phyloP scores from a whole-genome alignment of 805 yeast species.

The Yamadazyma insecticola region DNA sequence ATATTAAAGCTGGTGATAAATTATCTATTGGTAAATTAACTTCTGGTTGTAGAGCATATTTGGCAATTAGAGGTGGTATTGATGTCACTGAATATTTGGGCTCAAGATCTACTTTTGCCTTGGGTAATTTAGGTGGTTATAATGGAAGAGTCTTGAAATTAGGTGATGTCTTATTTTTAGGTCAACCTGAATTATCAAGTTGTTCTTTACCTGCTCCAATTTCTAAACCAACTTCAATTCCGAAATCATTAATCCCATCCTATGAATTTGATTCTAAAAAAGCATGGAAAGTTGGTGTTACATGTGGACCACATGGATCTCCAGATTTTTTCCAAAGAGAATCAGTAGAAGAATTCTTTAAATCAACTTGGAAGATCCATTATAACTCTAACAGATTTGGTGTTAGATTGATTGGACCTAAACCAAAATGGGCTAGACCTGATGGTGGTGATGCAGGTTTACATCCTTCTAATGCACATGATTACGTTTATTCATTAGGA shows the following conservation, averaged over 20 bases:
- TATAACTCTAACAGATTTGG: conserved; percentile 97
- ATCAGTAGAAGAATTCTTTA: conserved; percentile 70
- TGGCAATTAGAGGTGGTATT: conserved; percentile 88
- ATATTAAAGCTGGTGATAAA: conserved; percentile 68
- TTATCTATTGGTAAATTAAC: conserved; percentile 76
- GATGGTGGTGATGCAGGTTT: conserved; percentile 98
- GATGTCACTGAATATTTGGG: conserved; percentile 94
- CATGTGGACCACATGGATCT: conserved; percentile 97
- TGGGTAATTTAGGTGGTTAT: conserved; percentile 90
- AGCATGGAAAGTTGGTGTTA: conserved; percentile 84
- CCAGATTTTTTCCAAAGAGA: conserved; percentile 88
- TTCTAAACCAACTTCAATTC: conserved; percentile 56
- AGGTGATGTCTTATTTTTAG: conserved; percentile 88
- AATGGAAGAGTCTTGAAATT: conserved; percentile 88
- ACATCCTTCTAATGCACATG: conserved; percentile 98
- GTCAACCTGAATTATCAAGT: conserved; percentile 65
- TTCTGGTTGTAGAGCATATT: conserved; percentile 83
- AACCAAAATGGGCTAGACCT: conserved; percentile 92
- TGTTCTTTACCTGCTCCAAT: conserved; percentile 72
- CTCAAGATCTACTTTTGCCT: conserved; percentile 93
- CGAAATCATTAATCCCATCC: conserved; percentile 52
- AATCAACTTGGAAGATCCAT: conserved; percentile 86
- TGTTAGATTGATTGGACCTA: conserved; percentile 90
- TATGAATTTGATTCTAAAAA: conserved; percentile 35
- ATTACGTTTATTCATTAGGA: conserved; percentile 92